Conservation (phyloP, 306 rosid genomes). For the Oxytropis ochrocephala region DNA sequence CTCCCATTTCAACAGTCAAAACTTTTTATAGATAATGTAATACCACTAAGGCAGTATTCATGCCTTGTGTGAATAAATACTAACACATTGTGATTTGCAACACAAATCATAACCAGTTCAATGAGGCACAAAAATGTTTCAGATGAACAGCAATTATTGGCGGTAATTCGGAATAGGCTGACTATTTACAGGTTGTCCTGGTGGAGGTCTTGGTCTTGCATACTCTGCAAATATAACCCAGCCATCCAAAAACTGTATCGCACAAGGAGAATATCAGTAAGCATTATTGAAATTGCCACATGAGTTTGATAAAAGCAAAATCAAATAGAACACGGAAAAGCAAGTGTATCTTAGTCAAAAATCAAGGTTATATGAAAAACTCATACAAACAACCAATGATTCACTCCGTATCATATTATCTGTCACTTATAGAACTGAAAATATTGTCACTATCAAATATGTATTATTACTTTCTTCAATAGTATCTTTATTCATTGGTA, state of each 20-base stretch:
- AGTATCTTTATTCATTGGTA: neutral
- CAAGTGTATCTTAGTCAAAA: neutral
- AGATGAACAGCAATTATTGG: conserved; percentile 30
- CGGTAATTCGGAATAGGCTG: conserved; percentile 29
- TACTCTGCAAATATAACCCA: conserved; percentile 99
- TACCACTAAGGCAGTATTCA: neutral
- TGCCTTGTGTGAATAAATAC: neutral
- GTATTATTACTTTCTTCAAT: too few species aligned
- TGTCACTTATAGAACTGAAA: too few species aligned
- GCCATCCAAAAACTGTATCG: conserved; percentile 78
- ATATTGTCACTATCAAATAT: too few species aligned
- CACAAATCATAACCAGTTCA: conserved; percentile 9
- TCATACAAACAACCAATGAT: neutral
- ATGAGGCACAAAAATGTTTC: conserved; percentile 13
- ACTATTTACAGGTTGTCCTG: conserved; percentile 28
- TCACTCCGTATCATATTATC: neutral
- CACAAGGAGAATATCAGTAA: conserved; percentile 8
- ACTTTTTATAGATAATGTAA: neutral
- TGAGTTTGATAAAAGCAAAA: neutral
- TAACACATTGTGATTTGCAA: neutral
- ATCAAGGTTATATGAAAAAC: neutral
- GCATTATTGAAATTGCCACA: neutral
- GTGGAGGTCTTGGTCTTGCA: conserved; percentile 76
- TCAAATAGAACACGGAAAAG: neutral
- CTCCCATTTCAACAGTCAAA: conserved; percentile 7